Conservation (phyloP, 2,329 filamentous ascomycete species). For the Neurospora sp. region DNA sequence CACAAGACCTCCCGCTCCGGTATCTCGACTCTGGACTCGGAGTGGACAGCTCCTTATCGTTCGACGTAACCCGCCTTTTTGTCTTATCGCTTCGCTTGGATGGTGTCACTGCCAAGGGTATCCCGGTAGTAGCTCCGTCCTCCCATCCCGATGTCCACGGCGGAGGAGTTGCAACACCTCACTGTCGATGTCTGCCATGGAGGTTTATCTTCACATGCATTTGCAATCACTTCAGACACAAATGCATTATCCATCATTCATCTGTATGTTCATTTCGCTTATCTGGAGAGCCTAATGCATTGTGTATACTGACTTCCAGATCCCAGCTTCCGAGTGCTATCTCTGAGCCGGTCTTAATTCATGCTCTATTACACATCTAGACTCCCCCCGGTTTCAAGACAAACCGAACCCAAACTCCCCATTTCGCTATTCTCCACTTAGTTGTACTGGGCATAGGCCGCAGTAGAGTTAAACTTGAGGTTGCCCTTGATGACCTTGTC, state of each 20-base stretch:
- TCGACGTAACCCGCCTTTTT: neutral
- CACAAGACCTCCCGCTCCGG: neutral
- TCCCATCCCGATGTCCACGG: neutral
- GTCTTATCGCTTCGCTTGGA: neutral
- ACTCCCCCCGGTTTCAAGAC: constrained; percentile 1
- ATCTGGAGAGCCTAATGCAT: neutral
- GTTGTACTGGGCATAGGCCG: constrained; percentile 98
- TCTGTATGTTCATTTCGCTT: neutral
- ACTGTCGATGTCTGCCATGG: neutral
- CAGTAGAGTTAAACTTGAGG: constrained; percentile 98
- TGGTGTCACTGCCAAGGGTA: neutral
- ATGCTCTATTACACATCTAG: neutral
- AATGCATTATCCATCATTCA: neutral
- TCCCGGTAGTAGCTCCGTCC: neutral
- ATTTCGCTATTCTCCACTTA: constrained; percentile 36
- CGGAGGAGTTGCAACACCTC: neutral
- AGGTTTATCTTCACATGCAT: neutral
- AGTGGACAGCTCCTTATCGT: neutral
- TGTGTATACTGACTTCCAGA: too few species aligned
- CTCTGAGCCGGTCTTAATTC: neutral
- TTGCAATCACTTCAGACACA: neutral
- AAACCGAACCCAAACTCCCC: constrained; percentile 1
- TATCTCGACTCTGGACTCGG: neutral
- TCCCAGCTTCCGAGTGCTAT: neutral
- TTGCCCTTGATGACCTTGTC: constrained; percentile 99